Base-by-base conservation (phyloP, 2,329 filamentous ascomycete genomes). In the Aspergillus hortae region DNA sequence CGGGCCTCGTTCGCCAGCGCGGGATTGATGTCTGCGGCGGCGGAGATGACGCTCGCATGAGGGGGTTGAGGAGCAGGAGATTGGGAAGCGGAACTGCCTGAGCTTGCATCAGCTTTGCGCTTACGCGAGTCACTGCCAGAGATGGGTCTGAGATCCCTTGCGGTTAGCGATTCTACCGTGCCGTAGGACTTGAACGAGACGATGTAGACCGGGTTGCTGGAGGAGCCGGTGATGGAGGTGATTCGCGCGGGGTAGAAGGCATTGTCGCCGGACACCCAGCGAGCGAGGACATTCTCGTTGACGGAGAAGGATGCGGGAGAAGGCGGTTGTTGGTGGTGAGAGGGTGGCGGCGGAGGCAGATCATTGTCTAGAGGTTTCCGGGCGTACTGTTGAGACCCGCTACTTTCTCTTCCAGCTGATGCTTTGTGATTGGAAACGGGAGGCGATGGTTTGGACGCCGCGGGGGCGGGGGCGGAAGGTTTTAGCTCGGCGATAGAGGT, bases 101-200 rank as follows among this genome's bases (percentile, higher is more conserved):
- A 80, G 56, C 83, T 83, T 62, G 82, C 85, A 74, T 96, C 92
- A 71, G 90, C 88, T 75, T 96, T 95, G 67, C 90, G 84, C 78
- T 96, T 85, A 67, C 80, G 92, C 60, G 81, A 80, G 64, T 84
- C 80, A 73, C 82, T 86, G 57, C 69, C 69, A 46, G 84, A 82
- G 33, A 94, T 76, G 46, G 91, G 89, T 63, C 89, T 86, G 59
- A 96, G 89, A 65, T 97, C 91, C 71, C 88, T 87, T 56, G 88
- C 84, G 54, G 86, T 83, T 55, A 95, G 74, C 32, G 89, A 94
- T 72, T 96, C 91, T 43, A 87, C 90, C 19, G 82, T 90, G 46
- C 70, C 69, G 74, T 97, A 97, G 64, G 85, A 89, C 74, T 95
- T 92, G 79, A 97, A 99, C 62, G 89, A 94, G 71, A 99, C 92